Percentiles rank a stretch among this genome's conserved stretches.
phyloP scores from a whole-genome alignment of 495 filamentous ascomycete species.

The Wilcoxina mikolae region DNA sequence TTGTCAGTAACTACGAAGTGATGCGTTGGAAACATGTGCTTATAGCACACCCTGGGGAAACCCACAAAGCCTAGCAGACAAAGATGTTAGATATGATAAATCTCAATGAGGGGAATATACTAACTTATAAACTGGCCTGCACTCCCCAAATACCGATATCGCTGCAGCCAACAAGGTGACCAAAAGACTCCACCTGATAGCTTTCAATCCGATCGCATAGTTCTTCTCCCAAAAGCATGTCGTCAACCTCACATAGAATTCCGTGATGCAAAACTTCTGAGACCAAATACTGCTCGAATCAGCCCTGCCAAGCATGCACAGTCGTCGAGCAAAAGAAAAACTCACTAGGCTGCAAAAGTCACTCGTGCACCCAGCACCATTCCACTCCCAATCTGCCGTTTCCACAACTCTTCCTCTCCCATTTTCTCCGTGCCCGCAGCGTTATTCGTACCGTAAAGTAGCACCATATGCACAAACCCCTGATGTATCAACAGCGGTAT shows the following conservation, averaged over 20 bases:
- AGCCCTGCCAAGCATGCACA: not conserved
- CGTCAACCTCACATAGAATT: slow-evolving; percentile 72
- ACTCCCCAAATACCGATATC: slow-evolving; percentile 70
- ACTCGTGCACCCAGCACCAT: slow-evolving; percentile 51
- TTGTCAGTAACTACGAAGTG: slow-evolving; percentile 3
- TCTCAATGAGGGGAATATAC: not conserved
- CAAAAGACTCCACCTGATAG: slow-evolving; percentile 58
- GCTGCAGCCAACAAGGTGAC: slow-evolving; percentile 65
- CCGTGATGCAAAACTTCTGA: slow-evolving; percentile 75
- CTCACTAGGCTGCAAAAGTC: slow-evolving; percentile 56
- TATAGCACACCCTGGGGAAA: too few relatives aligned
- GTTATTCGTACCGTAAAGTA: slow-evolving; percentile 84
- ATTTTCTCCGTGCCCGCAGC: slow-evolving; percentile 26
- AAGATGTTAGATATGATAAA: slow-evolving; percentile 4
- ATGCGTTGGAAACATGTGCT: too few relatives aligned
- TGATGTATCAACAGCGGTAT: slow-evolving; percentile 71
- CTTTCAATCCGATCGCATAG: slow-evolving; percentile 49
- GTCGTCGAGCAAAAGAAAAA: slow-evolving; percentile 15
- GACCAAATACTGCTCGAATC: slow-evolving; percentile 59
- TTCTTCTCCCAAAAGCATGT: slow-evolving; percentile 52
- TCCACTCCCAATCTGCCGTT: slow-evolving; percentile 45
- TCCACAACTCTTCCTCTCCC: slow-evolving; percentile 30
- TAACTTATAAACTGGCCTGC: slow-evolving; percentile 64
- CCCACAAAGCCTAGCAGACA: not conserved
- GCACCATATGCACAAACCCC: slow-evolving; percentile 69